Evolutionary conservation across 208 protist species (phyloP).

Genomic region (Histomonas meleagridis): DNA sequence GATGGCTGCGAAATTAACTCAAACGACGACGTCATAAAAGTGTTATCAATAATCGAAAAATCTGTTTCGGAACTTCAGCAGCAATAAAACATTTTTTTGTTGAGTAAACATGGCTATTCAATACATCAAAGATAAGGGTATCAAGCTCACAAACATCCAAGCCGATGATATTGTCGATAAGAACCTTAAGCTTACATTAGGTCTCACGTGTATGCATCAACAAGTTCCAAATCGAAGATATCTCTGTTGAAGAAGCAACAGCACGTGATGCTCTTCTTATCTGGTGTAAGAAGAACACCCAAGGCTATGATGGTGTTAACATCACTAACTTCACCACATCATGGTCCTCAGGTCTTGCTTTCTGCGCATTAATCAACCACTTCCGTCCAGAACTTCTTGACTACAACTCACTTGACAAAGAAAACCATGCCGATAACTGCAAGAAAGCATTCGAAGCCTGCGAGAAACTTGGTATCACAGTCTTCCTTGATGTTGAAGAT

Average conservation of each 20-base stretch:
- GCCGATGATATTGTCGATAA: conserved; percentile 19
- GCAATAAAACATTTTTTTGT: no score
- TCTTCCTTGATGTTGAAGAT: conserved; percentile 36
- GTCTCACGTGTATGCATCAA: conserved; percentile 31
- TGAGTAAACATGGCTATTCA: background rate
- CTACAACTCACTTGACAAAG: conserved; percentile 23
- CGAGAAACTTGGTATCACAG: conserved; percentile 34
- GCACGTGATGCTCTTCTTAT: conserved; percentile 37
- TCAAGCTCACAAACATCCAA: background rate
- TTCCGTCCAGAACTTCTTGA: conserved; percentile 26
- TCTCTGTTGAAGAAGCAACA: conserved; percentile 39
- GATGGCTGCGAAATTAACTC: no score
- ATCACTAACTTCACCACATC: conserved; percentile 34
- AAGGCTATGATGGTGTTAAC: conserved; percentile 27
- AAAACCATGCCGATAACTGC: background rate
- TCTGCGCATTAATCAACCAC: conserved; percentile 27
- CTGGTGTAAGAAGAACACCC: conserved; percentile 36
- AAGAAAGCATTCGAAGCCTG: conserved; percentile 10
- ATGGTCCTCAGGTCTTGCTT: conserved; percentile 33
- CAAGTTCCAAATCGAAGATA: conserved; percentile 35
- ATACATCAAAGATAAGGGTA: background rate
- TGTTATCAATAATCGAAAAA: no score
- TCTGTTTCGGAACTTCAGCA: no score
- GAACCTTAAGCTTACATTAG: conserved; percentile 30
- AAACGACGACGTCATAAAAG: no score